Base-by-base conservation (phyloP, 805 yeast species). In the Monosporozyma aerobia region DNA sequence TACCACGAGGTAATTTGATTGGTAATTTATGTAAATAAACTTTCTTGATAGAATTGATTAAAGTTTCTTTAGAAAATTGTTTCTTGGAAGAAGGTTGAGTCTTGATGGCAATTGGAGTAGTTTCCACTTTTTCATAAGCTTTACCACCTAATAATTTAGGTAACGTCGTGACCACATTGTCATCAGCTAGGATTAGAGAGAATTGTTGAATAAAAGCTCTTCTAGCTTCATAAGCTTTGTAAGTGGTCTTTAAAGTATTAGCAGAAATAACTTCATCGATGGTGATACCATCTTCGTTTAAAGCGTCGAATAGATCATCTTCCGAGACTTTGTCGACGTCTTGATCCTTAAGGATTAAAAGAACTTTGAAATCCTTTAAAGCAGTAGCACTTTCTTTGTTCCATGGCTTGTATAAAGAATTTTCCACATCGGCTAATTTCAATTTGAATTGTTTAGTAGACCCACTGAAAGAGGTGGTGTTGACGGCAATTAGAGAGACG, bases 121-220 rank as follows among this genome's bases (percentile, higher is more conserved):
- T 87, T 22, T 76, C 70, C 40, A 77, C 69, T 49, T 75, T 75
- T 65, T 81, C 86, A 64, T 90, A 94, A 3, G 80, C 74, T 70
- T 87, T 87, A 52, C 97, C 97, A 51, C 97, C 97, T 57, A 94
- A 73, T 39, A 87, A 71, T 60, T 83, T 81, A 48, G 99, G 99
- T 70, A 94, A 76, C 54, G 87, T 74, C 30, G 90, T 81, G 51
- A 89, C 75, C 47, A 92, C 74, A 39, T 84, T 82, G 56, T 90
- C 96, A 70, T 94, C 99, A 51, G 88, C 83, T 44, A 94, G 65
- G 68, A 94, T 87, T 55, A 89, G 58, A 61, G 90, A 95, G 65
- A 79, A 87, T 54, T 80, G 82, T 14, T 75, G 67, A 44, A 77
- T 69, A 55, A 94, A 79, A 56, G 82, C 83, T 67, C 97, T 82